phyloP scores from a whole-genome alignment of 129 eudicot species.

The Daucus carota region DH1_v3.0 NC_030384.2:31187501-31188000 shows the following conservation, averaged over 20 bases:
- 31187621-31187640: constrained; percentile 52
- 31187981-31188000: not conserved
- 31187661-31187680: constrained; percentile 39
- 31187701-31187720: not conserved
- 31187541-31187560: constrained; percentile 40
- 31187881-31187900: not conserved
- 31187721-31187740: not conserved
- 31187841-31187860: not conserved
- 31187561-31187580: constrained; percentile 83
- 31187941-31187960: too few relatives aligned
- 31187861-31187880: not conserved
- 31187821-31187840: not conserved
- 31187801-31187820: not conserved
- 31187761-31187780: not conserved
- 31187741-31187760: not conserved
- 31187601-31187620: constrained; percentile 33
- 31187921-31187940: too few relatives aligned
- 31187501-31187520: not conserved
- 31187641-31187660: constrained; percentile 91
- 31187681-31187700: constrained; percentile 38
- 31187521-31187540: constrained; percentile 19
- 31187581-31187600: constrained; percentile 86
- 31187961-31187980: too few relatives aligned
- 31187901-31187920: too few relatives aligned
- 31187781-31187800: not conserved